Evolutionary conservation across 1,284 basidiomycete species (phyloP).

Genomic region (Moesziomyces sp.): DNA sequence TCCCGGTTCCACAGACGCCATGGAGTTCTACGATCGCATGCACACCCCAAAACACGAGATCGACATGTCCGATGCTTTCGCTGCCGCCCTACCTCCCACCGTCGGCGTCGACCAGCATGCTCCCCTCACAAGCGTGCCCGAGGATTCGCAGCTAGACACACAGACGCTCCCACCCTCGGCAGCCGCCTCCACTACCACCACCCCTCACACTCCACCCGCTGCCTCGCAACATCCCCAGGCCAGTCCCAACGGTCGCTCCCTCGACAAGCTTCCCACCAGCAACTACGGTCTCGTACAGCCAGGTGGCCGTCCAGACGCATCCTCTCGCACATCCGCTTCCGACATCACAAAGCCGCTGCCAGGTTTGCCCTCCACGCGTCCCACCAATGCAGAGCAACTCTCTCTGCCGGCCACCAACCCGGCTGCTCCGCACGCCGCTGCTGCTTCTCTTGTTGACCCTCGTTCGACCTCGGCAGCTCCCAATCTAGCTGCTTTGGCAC

Average conservation of each 20-base stretch:
- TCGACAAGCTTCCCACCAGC: slow-evolving; percentile 22
- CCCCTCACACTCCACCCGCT: slow-evolving; percentile 1
- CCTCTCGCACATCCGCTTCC: slow-evolving; percentile 12
- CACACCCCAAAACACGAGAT: slow-evolving; percentile 45
- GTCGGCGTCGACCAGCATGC: slow-evolving; percentile 17
- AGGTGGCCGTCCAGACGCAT: slow-evolving; percentile 28
- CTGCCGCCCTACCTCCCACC: slow-evolving; percentile 15
- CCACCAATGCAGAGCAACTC: slow-evolving; percentile 34
- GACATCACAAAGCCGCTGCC: slow-evolving; percentile 48
- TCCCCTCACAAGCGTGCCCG: slow-evolving; percentile 50
- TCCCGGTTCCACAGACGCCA: slow-evolving; percentile 54
- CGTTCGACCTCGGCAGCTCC: slow-evolving; percentile 11
- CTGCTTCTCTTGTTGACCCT: slow-evolving; percentile 14
- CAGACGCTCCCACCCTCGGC: slow-evolving; percentile 7
- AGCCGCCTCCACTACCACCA: background rate
- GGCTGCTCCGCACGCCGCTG: background rate
- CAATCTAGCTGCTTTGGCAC: slow-evolving; percentile 27
- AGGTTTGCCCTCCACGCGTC: slow-evolving; percentile 22
- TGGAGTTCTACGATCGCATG: slow-evolving; percentile 54
- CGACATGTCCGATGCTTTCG: slow-evolving; percentile 32
- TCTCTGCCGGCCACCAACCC: slow-evolving; percentile 22
- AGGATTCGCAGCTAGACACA: slow-evolving; percentile 49
- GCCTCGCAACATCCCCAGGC: slow-evolving; percentile 1
- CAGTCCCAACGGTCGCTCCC: slow-evolving; percentile 16
- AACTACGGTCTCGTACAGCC: slow-evolving; percentile 45